A percentile compares a stretch with the other conserved stretches of the same genome.
phyloP scores from a whole-genome alignment of 306 rosid genomes.

The Aeschynomene evenia region DNA sequence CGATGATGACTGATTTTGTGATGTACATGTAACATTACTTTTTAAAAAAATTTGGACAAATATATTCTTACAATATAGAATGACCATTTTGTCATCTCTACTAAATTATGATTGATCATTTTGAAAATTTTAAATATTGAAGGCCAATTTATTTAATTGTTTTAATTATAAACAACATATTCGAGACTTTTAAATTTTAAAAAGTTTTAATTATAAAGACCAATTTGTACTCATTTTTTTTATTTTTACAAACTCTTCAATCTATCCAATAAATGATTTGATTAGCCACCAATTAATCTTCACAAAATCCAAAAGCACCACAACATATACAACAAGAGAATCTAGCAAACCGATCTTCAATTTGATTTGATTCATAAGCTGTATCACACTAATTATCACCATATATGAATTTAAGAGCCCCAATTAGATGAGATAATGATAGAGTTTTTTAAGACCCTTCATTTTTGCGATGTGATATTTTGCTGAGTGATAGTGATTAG shows the following conservation, averaged over 20 bases:
- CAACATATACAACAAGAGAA: neutral
- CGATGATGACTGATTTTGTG: no score
- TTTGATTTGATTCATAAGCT: neutral
- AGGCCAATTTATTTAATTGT: no score
- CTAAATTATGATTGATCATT: no score
- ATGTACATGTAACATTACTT: no score
- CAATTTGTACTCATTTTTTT: no score
- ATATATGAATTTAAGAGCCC: neutral
- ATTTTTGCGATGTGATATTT: constrained; percentile 21
- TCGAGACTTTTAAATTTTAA: no score
- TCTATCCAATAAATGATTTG: neutral
- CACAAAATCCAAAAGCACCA: neutral
- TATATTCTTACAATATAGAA: no score
- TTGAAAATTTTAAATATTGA: no score
- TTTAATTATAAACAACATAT: no score
- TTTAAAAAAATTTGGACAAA: no score
- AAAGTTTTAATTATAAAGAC: no score
- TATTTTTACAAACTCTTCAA: neutral
- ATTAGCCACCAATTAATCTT: neutral
- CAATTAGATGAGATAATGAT: neutral
- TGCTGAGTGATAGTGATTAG: neutral
- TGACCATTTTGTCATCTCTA: no score
- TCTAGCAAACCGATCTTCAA: neutral
- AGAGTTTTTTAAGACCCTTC: constrained; percentile 1
- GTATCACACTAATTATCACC: neutral